Evolutionary conservation across 2,329 filamentous ascomycete genomes (phyloP), one percentile per base, ranked within the genome.

Genomic region (Endothia cerciana): DNA sequence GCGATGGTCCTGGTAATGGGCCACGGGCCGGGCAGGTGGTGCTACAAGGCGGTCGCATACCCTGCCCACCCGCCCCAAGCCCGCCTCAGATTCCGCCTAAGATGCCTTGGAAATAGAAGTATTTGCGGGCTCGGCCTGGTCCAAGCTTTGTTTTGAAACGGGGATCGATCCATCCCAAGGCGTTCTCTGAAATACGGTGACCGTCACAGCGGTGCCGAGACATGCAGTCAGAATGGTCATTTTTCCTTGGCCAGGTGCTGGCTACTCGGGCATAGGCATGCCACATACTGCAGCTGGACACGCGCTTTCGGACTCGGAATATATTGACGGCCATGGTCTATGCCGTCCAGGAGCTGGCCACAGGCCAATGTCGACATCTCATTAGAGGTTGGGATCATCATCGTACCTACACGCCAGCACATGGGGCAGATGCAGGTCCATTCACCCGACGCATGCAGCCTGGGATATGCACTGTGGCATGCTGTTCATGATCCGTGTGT

Each of bases 111-210:
- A 19, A 56, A n/a, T 45, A 55, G 60, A 55, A 62, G 43, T 38
- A 43, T 4, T 19, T 49, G 30, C 43, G 55, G 55, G 6, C 41
- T 33, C 36, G n/a, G 41, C 22, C 33, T 28, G 41, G n/a, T 25
- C 28, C 58, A 60, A 60, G 41, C 40, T 57, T 57, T 63, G 61
- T 57, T 49, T 38, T 25, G 61, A 57, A 63, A 63, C 51, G 30
- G n/a, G 22, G 41, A 55, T 57, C 38, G 25, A n/a, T 55, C 60
- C 49, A 19, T n/a, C 58, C 40, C 15, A 15, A 45, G 11, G n/a
- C 38, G 36, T 33, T 15, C 28, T 40, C 22, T 51, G n/a, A n/a
- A n/a, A n/a, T n/a, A n/a, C n/a, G n/a, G n/a, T 41, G 22, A 28
- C 56, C 33, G 56, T 40, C 22, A 17, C 56, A 19, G 36, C 45